A percentile compares a stretch with the other conserved stretches of the same genome.
These are phyloP conservation scores for Tricholoma flavovirens DNA, from an alignment of 768 basidiomycete genomes.

Conservation along the genomic window DNA sequence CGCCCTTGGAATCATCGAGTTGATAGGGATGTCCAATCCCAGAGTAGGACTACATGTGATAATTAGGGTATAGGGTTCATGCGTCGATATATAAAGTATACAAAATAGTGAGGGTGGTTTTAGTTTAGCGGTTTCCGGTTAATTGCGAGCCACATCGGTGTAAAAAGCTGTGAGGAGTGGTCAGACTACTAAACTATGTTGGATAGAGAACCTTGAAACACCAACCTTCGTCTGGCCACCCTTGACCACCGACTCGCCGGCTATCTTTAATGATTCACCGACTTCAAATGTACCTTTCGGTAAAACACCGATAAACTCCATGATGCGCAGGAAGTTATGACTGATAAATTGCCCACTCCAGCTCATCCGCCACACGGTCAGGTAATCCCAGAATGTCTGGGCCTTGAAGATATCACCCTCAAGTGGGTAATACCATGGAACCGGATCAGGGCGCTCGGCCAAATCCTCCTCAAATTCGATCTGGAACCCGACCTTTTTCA, in stretches of 20 bases:
- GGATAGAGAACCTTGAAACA: neutral
- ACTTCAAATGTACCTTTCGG: slow-evolving; percentile 93
- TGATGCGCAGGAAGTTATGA: slow-evolving; percentile 67
- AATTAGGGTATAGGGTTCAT: slow-evolving; percentile 15
- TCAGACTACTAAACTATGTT: neutral
- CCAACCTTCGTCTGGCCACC: slow-evolving; percentile 83
- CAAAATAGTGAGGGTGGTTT: neutral
- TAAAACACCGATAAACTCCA: slow-evolving; percentile 75
- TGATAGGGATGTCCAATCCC: neutral
- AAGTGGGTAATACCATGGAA: slow-evolving; percentile 95
- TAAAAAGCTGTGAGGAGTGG: slow-evolving; percentile 57
- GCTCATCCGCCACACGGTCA: slow-evolving; percentile 88
- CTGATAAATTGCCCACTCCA: slow-evolving; percentile 80
- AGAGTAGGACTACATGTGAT: neutral
- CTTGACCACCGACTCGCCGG: slow-evolving; percentile 70
- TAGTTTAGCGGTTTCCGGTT: slow-evolving; percentile 48
- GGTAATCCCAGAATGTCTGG: slow-evolving; percentile 89
- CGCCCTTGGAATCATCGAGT: neutral
- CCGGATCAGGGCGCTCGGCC: slow-evolving; percentile 69
- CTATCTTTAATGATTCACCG: slow-evolving; percentile 81
- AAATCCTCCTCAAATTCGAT: slow-evolving; percentile 92
- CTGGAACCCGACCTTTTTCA: slow-evolving; percentile 79
- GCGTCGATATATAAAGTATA: neutral
- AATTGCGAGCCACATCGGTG: slow-evolving; percentile 79
- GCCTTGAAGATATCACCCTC: slow-evolving; percentile 91